phyloP scores from a whole-genome alignment of 2,329 filamentous ascomycete species.

The Fusarium pseudonygamai region DNA sequence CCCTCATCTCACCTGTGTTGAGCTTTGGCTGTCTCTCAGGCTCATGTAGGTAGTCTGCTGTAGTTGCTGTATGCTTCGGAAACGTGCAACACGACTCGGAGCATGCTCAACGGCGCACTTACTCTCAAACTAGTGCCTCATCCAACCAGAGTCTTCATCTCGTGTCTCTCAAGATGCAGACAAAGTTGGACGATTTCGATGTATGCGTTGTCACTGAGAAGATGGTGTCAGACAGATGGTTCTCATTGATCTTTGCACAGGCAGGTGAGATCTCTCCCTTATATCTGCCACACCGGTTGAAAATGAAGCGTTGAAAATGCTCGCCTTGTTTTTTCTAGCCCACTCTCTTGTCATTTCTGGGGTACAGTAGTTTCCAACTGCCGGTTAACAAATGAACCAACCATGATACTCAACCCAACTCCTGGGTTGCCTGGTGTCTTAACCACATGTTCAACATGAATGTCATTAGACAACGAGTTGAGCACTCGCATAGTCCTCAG shows the following conservation, averaged over 20 bases:
- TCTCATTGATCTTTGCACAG: constrained; percentile 12
- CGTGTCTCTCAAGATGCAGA: constrained; percentile 25
- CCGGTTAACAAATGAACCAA: constrained; percentile 11
- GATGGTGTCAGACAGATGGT: constrained; percentile 25
- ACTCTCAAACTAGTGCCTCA: neutral
- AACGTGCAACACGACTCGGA: constrained; percentile 12
- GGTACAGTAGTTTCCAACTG: constrained; percentile 16
- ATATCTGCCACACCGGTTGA: constrained; percentile 17
- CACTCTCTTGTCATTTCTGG: neutral
- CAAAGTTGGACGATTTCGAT: constrained; percentile 30
- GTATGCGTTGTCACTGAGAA: constrained; percentile 32
- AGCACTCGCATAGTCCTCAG: constrained; percentile 29
- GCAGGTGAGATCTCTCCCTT: constrained; percentile 28
- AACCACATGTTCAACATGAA: constrained; percentile 9
- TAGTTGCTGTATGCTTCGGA: neutral
- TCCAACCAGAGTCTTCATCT: constrained; percentile 24
- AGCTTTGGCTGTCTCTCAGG: neutral
- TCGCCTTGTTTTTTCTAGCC: constrained; percentile 24
- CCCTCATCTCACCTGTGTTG: neutral
- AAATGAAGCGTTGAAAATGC: constrained; percentile 19
- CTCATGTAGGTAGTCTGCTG: neutral
- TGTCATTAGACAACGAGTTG: neutral
- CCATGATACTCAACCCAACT: constrained; percentile 16
- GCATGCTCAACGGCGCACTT: constrained; percentile 10
- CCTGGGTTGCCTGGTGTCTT: constrained; percentile 16